Percentiles rank a stretch among this genome's conserved stretches.
Evolutionary conservation across 495 filamentous ascomycete genomes (phyloP).

Genomic region (Diplogelasinospora grovesii): DNA sequence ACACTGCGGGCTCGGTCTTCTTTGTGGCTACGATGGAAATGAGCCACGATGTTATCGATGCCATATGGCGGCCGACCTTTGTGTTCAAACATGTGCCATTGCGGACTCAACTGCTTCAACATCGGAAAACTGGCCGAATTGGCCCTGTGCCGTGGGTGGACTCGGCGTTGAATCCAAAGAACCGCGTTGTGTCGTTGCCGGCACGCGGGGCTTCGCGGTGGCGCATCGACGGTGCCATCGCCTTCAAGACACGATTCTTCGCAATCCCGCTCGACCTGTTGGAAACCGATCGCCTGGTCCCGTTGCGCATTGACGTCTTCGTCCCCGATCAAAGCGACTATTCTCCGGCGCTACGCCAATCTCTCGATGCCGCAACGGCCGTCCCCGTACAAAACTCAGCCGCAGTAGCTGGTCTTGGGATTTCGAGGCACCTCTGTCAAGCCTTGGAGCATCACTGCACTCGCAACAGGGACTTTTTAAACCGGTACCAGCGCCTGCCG

Average conservation of each 20-base stretch:
- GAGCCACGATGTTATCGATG: background rate
- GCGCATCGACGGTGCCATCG: constrained; percentile 3
- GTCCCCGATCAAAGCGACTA: constrained; percentile 1
- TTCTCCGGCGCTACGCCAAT: background rate
- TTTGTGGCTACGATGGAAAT: no score
- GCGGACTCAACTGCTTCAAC: background rate
- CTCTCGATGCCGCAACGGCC: background rate
- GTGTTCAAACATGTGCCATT: background rate
- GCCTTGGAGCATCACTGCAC: constrained; percentile 1
- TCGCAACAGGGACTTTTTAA: background rate
- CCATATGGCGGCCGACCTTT: constrained; percentile 2
- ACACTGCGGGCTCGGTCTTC: no score
- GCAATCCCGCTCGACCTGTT: constrained; percentile 2
- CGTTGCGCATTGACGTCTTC: background rate
- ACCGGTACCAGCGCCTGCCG: background rate
- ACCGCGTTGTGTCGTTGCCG: constrained; percentile 1
- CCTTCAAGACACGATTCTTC: constrained; percentile 5
- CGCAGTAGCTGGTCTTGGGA: background rate
- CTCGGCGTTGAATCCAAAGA: constrained; percentile 3
- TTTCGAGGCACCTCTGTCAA: constrained; percentile 2
- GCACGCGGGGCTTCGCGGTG: background rate
- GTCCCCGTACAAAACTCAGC: background rate
- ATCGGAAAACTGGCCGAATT: background rate
- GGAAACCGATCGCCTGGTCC: background rate
- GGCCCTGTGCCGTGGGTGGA: background rate